Evolutionary conservation across 768 basidiomycete genomes (phyloP).

Genomic region (Suillus americanus): DNA sequence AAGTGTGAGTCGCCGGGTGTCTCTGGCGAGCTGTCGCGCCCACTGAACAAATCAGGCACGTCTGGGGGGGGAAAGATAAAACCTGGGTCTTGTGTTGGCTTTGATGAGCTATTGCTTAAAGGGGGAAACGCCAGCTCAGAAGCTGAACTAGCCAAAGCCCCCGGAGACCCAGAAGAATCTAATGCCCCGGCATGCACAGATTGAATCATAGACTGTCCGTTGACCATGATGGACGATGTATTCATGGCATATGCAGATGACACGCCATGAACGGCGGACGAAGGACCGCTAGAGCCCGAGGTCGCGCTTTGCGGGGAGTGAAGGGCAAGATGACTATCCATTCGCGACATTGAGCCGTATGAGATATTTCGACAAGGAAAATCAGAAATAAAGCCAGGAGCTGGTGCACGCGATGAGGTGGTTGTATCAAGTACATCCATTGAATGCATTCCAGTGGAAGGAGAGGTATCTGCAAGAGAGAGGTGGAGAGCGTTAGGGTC

Average conservation of each 20-base stretch:
- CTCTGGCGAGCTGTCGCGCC: slow-evolving; percentile 28
- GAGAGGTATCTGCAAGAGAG: slow-evolving; percentile 37
- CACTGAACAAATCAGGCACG: slow-evolving; percentile 17
- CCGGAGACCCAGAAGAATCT: slow-evolving; percentile 18
- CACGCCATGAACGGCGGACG: slow-evolving; percentile 39
- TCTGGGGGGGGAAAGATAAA: slow-evolving; percentile 29
- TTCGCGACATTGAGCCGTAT: slow-evolving; percentile 38
- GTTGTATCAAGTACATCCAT: slow-evolving; percentile 29
- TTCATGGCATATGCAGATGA: slow-evolving; percentile 30
- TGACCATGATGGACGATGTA: slow-evolving; percentile 8
- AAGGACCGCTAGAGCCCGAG: slow-evolving; percentile 31
- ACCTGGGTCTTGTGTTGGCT: slow-evolving; percentile 17
- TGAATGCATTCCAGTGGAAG: slow-evolving; percentile 34
- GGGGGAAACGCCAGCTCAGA: slow-evolving; percentile 29
- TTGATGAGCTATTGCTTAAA: slow-evolving; percentile 8
- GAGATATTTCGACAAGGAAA: slow-evolving; percentile 33
- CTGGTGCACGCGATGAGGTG: slow-evolving; percentile 20
- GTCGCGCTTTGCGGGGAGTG: slow-evolving; percentile 21
- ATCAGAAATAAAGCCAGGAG: slow-evolving; percentile 43
- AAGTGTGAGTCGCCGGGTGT: slow-evolving; percentile 45
- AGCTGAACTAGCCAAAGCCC: slow-evolving; percentile 18
- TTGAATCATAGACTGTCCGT: not conserved
- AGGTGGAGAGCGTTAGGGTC: slow-evolving; percentile 39
- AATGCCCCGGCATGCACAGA: slow-evolving; percentile 11
- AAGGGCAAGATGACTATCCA: slow-evolving; percentile 32